Conservation (phyloP, 2,329 filamentous ascomycete genomes). For the Clarireedia paspali region DNA sequence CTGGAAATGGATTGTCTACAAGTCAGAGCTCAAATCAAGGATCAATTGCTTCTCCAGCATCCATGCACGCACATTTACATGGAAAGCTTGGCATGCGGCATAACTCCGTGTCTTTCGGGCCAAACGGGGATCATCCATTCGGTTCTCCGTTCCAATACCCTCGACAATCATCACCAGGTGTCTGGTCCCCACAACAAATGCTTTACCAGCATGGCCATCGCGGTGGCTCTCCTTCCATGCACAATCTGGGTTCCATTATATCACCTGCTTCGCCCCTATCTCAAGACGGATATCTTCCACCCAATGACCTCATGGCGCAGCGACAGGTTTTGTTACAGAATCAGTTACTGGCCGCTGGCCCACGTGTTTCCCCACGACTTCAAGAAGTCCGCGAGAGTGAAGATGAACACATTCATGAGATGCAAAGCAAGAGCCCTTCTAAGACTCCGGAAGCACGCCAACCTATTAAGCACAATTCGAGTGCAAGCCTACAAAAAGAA, state of each 20-base stretch:
- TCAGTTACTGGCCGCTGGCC: slow-evolving; percentile 36
- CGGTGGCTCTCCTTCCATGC: slow-evolving; percentile 57
- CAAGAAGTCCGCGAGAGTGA: slow-evolving; percentile 70
- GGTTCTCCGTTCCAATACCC: slow-evolving; percentile 61
- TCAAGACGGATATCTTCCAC: slow-evolving; percentile 31
- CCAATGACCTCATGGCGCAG: slow-evolving; percentile 33
- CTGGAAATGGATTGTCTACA: slow-evolving; percentile 50
- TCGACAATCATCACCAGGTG: slow-evolving; percentile 51
- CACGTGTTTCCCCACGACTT: slow-evolving; percentile 49
- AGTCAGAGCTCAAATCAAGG: slow-evolving; percentile 55
- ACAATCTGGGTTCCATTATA: slow-evolving; percentile 46
- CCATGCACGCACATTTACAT: slow-evolving; percentile 50
- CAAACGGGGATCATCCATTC: slow-evolving; percentile 48
- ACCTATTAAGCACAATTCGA: slow-evolving; percentile 61
- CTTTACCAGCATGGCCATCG: slow-evolving; percentile 44
- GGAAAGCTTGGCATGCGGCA: slow-evolving; percentile 53
- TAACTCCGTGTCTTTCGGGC: slow-evolving; percentile 59
- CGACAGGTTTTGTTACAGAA: slow-evolving; percentile 41
- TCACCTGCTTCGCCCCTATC: slow-evolving; percentile 59
- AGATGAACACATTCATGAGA: slow-evolving; percentile 41
- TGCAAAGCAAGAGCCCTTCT: slow-evolving; percentile 39
- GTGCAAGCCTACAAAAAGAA: slow-evolving; percentile 71
- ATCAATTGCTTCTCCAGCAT: slow-evolving; percentile 64
- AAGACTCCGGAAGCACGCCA: slow-evolving; percentile 51
- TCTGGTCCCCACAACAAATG: slow-evolving; percentile 48